Evolutionary conservation across 768 basidiomycete genomes (phyloP).

Genomic region (Mycena crocata): DNA sequence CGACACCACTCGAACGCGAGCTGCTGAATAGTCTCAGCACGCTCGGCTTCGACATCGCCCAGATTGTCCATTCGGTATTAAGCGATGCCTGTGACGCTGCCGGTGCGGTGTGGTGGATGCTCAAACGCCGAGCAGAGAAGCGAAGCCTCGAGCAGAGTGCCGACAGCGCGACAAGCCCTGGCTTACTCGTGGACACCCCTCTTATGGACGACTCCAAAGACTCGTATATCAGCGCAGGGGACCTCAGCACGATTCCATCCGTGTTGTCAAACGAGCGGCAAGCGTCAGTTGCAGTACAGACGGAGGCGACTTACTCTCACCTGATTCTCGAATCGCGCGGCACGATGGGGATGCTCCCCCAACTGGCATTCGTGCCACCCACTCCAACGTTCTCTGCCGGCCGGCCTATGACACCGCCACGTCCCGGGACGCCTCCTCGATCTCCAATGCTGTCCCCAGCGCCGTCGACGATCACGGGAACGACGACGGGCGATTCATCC

Average conservation of each 20-base stretch:
- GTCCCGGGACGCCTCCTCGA: constrained; percentile 55
- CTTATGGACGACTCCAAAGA: not conserved
- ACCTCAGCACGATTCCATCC: not conserved
- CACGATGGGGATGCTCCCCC: constrained; percentile 56
- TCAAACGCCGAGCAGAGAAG: constrained; percentile 82
- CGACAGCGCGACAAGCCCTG: constrained; percentile 18
- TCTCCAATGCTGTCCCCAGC: constrained; percentile 72
- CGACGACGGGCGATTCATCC: constrained; percentile 57
- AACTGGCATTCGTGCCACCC: constrained; percentile 80
- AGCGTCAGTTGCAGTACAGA: constrained; percentile 57
- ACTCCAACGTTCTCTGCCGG: constrained; percentile 69
- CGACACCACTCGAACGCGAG: constrained; percentile 82
- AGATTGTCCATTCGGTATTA: constrained; percentile 94
- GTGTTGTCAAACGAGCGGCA: constrained; percentile 32
- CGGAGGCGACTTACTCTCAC: constrained; percentile 46
- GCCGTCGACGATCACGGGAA: constrained; percentile 47
- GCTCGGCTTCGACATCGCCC: constrained; percentile 92
- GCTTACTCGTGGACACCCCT: constrained; percentile 6
- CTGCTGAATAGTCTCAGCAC: constrained; percentile 79
- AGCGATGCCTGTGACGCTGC: constrained; percentile 93
- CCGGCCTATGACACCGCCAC: constrained; percentile 66
- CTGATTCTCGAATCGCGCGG: constrained; percentile 43
- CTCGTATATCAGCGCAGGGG: not conserved
- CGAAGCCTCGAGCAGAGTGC: constrained; percentile 51
- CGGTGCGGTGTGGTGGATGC: constrained; percentile 97